These are phyloP conservation scores for Yarrowia sp. DNA, from an alignment of 805 yeast species.

Conservation along the genomic window DNA sequence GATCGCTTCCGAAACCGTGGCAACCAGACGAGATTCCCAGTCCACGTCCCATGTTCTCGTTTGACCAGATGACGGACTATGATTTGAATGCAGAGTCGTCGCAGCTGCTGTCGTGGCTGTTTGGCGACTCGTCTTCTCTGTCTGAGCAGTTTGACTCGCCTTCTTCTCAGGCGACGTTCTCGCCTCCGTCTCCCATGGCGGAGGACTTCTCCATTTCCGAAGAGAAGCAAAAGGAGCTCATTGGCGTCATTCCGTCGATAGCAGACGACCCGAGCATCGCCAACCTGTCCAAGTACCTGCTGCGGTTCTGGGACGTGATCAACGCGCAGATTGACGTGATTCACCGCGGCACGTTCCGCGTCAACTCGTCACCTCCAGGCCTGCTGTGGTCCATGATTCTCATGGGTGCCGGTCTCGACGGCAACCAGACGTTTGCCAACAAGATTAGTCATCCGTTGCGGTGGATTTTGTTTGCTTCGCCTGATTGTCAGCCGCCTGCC, in stretches of 20 bases:
- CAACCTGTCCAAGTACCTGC: conserved; percentile 32
- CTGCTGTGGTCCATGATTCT: conserved; percentile 54
- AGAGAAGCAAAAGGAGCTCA: conserved; percentile 33
- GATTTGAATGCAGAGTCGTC: conserved; percentile 24
- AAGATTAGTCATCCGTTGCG: conserved; percentile 57
- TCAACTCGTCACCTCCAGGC: conserved; percentile 47
- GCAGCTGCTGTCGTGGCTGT: conserved; percentile 40
- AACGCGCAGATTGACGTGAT: conserved; percentile 59
- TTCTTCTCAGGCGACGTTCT: conserved; percentile 40
- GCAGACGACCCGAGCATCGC: conserved; percentile 26
- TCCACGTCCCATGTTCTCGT: conserved; percentile 1
- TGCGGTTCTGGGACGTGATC: conserved; percentile 54
- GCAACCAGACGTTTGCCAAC: conserved; percentile 42
- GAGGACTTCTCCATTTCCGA: conserved; percentile 39
- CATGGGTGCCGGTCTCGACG: conserved; percentile 50
- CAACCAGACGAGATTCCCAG: conserved; percentile 8
- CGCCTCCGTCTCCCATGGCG: conserved; percentile 40
- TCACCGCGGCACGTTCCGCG: conserved; percentile 57
- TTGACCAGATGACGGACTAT: background rate
- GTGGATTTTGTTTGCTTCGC: conserved; percentile 64
- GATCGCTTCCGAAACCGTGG: conserved; percentile 3
- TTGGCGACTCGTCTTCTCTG: conserved; percentile 38
- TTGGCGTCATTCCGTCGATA: conserved; percentile 34
- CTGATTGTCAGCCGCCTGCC: conserved; percentile 74
- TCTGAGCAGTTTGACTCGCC: conserved; percentile 40